Evolutionary conservation across 2,329 filamentous ascomycete species (phyloP).

Genomic region (Cordyceps fumosorosea): DNA sequence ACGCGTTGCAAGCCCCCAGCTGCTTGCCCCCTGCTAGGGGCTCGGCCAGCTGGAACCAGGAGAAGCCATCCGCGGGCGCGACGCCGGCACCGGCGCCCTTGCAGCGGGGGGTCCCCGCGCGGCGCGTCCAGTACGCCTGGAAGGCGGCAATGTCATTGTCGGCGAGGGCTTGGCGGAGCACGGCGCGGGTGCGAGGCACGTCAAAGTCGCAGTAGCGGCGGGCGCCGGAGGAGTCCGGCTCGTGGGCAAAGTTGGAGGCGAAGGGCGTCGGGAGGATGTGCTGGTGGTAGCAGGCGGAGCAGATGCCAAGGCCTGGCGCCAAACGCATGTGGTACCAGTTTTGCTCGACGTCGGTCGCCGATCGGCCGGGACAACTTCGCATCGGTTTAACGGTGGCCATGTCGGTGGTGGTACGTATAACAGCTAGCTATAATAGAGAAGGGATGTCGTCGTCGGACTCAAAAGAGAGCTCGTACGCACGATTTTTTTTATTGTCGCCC

Average conservation of each 20-base stretch:
- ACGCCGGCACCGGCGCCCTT: neutral
- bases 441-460: neutral
- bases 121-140: neutral
- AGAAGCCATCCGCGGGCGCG: neutral
- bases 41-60: conserved; percentile 1
- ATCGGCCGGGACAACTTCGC: neutral
- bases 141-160: neutral
- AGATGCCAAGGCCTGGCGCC: neutral
- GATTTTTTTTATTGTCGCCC: neutral
- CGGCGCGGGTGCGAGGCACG: neutral
- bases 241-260: neutral
- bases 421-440: neutral
- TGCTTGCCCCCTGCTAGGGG: neutral
- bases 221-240: neutral
- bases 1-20: neutral
- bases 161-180: neutral
- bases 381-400: neutral
- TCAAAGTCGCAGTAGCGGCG: conserved; percentile 7
- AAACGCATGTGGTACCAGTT: conserved; percentile 1
- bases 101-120: neutral
- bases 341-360: conserved; percentile 7
- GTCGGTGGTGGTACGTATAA: neutral
- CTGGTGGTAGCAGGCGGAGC: conserved; percentile 1
- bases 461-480: too few species aligned
- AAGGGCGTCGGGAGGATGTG: neutral